Evolutionary conservation across 1,284 basidiomycete genomes (phyloP).

Genomic region (Caloboletus inedulis): DNA sequence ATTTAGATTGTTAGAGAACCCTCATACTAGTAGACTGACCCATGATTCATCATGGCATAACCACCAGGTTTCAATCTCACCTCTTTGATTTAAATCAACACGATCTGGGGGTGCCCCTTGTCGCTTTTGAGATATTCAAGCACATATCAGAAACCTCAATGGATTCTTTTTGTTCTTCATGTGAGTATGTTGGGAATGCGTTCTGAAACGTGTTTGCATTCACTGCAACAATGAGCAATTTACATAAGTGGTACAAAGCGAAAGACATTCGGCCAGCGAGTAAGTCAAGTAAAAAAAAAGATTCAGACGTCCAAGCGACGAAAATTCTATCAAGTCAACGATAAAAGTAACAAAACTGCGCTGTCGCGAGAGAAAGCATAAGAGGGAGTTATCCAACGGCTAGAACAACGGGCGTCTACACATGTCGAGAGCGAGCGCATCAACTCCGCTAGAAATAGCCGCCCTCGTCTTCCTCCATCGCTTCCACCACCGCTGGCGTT

Average conservation of each 20-base stretch:
- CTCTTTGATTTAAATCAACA: not conserved
- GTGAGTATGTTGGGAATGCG: not conserved
- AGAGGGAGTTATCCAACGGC: not conserved
- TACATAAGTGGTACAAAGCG: not conserved
- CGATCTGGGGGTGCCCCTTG: too few species aligned
- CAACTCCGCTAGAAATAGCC: slow-evolving; percentile 15
- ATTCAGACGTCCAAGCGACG: not conserved
- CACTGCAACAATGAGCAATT: not conserved
- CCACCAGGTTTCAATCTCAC: too few species aligned
- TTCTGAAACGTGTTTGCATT: not conserved
- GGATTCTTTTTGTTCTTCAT: not conserved
- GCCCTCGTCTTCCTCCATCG: slow-evolving; percentile 4
- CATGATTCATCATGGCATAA: too few species aligned
- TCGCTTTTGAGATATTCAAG: not conserved
- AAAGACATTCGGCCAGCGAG: too few species aligned
- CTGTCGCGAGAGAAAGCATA: not conserved
- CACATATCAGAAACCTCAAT: not conserved
- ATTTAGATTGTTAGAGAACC: too few species aligned
- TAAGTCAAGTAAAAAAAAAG: not conserved
- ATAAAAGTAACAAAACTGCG: not conserved
- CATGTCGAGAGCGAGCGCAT: not conserved
- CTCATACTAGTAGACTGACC: too few species aligned
- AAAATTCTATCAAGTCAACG: not conserved
- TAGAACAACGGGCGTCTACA: slow-evolving; percentile 3
- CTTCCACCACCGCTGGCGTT: not conserved